Percentiles rank a stretch among this genome's conserved stretches.
phyloP scores from a whole-genome alignment of 1,284 basidiomycete species.

The Malassezia obtusa region DNA sequence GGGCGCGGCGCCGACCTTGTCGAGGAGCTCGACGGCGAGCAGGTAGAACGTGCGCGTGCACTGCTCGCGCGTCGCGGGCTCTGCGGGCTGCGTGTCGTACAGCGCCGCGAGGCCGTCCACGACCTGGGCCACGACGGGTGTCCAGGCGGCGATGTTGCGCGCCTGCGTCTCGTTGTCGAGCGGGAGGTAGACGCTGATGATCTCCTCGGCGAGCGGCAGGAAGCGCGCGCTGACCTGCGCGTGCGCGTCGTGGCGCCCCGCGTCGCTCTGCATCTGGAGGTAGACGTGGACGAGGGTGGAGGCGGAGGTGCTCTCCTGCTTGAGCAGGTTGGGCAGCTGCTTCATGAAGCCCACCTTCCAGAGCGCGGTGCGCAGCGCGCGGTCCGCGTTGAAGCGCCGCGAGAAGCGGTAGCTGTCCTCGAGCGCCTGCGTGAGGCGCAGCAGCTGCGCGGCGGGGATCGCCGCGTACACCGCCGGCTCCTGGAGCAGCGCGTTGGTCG shows the following conservation, averaged over 20 bases:
- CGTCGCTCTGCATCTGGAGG: slow-evolving; percentile 85
- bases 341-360: slow-evolving; percentile 99
- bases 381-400: slow-evolving; percentile 93
- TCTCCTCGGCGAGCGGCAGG: slow-evolving; percentile 83
- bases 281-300: slow-evolving; percentile 87
- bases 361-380: slow-evolving; percentile 84
- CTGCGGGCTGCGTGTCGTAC: slow-evolving; percentile 1
- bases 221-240: slow-evolving; percentile 77
- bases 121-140: slow-evolving; percentile 88
- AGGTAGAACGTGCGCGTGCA: slow-evolving; percentile 38
- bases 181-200: slow-evolving; percentile 81
- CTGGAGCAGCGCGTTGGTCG: slow-evolving; percentile 85
- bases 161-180: slow-evolving; percentile 81
- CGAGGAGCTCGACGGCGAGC: slow-evolving; percentile 39
- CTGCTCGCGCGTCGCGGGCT: slow-evolving; percentile 18
- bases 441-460: slow-evolving; percentile 83
- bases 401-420: slow-evolving; percentile 97
- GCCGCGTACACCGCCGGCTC: slow-evolving; percentile 64
- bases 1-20: slow-evolving; percentile 19
- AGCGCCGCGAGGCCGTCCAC: slow-evolving; percentile 62
- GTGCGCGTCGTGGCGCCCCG: slow-evolving; percentile 71
- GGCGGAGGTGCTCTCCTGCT: slow-evolving; percentile 95
- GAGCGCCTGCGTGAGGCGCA: slow-evolving; percentile 84
- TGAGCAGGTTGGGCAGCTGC: slow-evolving; percentile 91
- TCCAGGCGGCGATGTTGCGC: slow-evolving; percentile 95